phyloP scores from a whole-genome alignment of 1,284 basidiomycete genomes.

The Tremellales sp. region DNA sequence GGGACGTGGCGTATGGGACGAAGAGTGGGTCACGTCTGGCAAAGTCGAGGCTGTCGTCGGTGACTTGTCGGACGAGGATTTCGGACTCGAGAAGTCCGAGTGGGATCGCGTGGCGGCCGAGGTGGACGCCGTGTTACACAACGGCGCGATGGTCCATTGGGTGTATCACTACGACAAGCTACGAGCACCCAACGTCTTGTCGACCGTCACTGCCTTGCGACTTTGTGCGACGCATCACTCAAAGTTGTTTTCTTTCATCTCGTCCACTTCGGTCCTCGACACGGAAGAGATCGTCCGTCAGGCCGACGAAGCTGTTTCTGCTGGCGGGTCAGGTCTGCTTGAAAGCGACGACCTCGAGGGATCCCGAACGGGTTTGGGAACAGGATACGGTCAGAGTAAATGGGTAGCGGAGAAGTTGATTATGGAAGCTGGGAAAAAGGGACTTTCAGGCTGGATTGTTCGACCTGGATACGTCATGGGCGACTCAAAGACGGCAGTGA shows the following conservation, averaged over 20 bases:
- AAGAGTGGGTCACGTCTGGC: constrained; percentile 69
- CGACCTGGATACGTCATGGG: constrained; percentile 96
- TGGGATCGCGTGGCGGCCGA: constrained; percentile 72
- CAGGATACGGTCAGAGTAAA: constrained; percentile 96
- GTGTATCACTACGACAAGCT: constrained; percentile 96
- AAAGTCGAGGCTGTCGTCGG: constrained; percentile 82
- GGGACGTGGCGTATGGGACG: constrained; percentile 89
- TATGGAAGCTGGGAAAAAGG: constrained; percentile 82
- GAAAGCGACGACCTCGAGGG: constrained; percentile 91
- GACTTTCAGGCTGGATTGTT: constrained; percentile 81
- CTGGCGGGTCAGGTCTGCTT: constrained; percentile 64
- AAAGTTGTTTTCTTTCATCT: constrained; percentile 86
- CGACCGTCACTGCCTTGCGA: constrained; percentile 77
- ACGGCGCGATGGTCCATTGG: constrained; percentile 98
- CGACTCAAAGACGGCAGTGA: constrained; percentile 74
- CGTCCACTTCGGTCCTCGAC: constrained; percentile 90
- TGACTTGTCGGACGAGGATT: constrained; percentile 71
- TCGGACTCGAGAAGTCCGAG: constrained; percentile 65
- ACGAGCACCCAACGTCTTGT: constrained; percentile 83
- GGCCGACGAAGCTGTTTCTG: constrained; percentile 63
- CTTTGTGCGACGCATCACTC: constrained; percentile 69
- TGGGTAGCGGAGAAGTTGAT: constrained; percentile 97
- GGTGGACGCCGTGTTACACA: constrained; percentile 85
- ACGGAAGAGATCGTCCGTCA: constrained; percentile 83
- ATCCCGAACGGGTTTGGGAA: constrained; percentile 69